Conservation (phyloP, 345 rosid genomes). For the Salix udensis region DNA sequence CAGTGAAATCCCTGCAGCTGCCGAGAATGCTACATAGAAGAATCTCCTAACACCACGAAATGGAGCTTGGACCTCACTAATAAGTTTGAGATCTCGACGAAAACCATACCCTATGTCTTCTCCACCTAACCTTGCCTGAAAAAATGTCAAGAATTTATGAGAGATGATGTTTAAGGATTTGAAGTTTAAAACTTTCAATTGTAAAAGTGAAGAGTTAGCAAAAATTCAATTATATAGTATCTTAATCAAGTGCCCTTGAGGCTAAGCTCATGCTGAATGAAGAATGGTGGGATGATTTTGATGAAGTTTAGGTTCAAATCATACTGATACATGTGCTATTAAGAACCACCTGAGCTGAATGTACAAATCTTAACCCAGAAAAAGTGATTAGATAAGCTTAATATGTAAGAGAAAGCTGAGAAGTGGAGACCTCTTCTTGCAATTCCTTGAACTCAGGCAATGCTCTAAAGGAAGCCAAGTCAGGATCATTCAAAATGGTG, state of each 20-base stretch:
- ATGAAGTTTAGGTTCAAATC: not conserved
- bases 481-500: constrained; percentile 92
- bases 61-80: constrained; percentile 96
- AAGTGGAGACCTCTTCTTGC: constrained; percentile 74
- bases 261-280: not conserved
- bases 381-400: not conserved
- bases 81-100: constrained; percentile 89
- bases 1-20: constrained; percentile 90
- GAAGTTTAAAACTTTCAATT: not conserved
- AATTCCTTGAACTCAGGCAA: constrained; percentile 89
- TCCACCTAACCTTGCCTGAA: constrained; percentile 91
- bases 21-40: constrained; percentile 68
- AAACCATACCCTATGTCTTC: constrained; percentile 88
- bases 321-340: not conserved
- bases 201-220: not conserved
- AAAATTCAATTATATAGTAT: not conserved
- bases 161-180: constrained; percentile 1
- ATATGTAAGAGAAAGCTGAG: not conserved
- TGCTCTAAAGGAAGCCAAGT: constrained; percentile 87
- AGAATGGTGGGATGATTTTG: not conserved
- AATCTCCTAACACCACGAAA: constrained; percentile 88
- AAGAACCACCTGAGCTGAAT: not conserved
- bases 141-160: constrained; percentile 15
- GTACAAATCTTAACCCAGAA: not conserved
- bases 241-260: not conserved